Percentiles rank a stretch among this genome's conserved stretches.
Evolutionary conservation across 306 rosid genomes (phyloP).

Genomic region (Calophaca sinica): DNA sequence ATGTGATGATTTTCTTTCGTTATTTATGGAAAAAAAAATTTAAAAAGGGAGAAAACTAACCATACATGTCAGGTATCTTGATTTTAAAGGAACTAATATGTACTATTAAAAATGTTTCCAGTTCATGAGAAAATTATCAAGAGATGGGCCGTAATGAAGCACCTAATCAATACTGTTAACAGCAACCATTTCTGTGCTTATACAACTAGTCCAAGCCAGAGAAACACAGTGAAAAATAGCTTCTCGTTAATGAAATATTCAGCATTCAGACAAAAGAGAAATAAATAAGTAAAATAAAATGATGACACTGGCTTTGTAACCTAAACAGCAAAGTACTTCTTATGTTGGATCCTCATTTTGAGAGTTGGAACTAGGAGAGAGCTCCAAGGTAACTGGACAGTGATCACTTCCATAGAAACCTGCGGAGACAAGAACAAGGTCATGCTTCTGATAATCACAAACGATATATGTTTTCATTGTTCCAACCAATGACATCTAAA

Average conservation of each 20-base stretch:
- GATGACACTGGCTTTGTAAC: not conserved
- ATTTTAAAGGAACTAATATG: constrained; percentile 11
- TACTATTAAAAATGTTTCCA: not conserved
- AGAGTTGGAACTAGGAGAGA: constrained; percentile 57
- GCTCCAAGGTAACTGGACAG: constrained; percentile 87
- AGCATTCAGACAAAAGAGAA: constrained; percentile 21
- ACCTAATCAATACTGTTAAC: constrained; percentile 13
- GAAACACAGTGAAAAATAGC: constrained; percentile 10
- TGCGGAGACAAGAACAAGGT: constrained; percentile 51
- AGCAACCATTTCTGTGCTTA: not conserved
- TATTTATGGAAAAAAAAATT: not conserved
- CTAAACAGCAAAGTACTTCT: constrained; percentile 25
- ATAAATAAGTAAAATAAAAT: not conserved
- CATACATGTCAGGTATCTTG: not conserved
- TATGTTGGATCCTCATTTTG: constrained; percentile 50
- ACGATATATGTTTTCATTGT: not conserved
- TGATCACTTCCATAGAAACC: constrained; percentile 97
- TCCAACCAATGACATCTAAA: constrained; percentile 19
- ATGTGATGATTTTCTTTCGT: not conserved
- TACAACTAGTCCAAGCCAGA: constrained; percentile 22
- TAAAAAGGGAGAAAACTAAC: not conserved
- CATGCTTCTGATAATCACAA: not conserved
- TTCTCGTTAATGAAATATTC: constrained; percentile 31
- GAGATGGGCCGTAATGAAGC: not conserved
- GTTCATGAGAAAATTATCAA: constrained; percentile 10